Base-by-base conservation (phyloP, 2,329 filamentous ascomycete genomes). In the Spiromastix sp. region DNA sequence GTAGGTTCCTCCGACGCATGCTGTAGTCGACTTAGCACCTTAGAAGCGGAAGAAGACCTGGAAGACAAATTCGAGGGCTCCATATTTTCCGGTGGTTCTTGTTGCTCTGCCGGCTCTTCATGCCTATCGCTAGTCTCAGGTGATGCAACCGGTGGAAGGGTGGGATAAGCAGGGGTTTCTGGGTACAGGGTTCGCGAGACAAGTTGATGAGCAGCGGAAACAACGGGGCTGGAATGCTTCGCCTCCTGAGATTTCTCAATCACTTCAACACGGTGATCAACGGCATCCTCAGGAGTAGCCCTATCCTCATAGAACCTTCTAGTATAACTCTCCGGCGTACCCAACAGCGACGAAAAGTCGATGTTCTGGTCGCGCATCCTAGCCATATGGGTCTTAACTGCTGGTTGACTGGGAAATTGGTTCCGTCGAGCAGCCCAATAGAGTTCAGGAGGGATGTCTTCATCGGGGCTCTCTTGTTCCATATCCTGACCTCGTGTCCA, bases 401-500 rank as follows among this genome's bases (percentile, higher is more conserved):
- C 34, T 17, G 43, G 40, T 16, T 37, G 21, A 21, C 37, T 37
- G 9, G 42, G 31, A 32, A 54, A 41, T 25, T 49, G 47, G 16
- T 48, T 43, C 20, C 50, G 47, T 21, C 48, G 49, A 19, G 48
- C 40, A 10, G 48, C 44, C 52, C 55, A 59, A 21, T 49, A 45
- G 18, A 43, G 45, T 8, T 51, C 53, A 11, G 54, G 59, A 17
- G 48, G 50, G 28, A 42, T 46, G 12, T 41, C 35, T n/a, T 40
- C 40, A 19, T 44, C 41, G 37, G 48, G 45, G 19, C 42, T 45
- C 4, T 43, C 31, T 7, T 49, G 44, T 27, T 49, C 39, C n/a
- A n/a, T n/a, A 30, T 47, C 44, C 30, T 48, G 45, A 30, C 48
- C 46, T 42, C 43, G 42, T 38, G 52, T 56, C 53, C 50, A 57